These are phyloP conservation scores for Endogone sp. DNA, from an alignment of 192 early-diverging fungal genomes.

Conservation along the genomic window DNA sequence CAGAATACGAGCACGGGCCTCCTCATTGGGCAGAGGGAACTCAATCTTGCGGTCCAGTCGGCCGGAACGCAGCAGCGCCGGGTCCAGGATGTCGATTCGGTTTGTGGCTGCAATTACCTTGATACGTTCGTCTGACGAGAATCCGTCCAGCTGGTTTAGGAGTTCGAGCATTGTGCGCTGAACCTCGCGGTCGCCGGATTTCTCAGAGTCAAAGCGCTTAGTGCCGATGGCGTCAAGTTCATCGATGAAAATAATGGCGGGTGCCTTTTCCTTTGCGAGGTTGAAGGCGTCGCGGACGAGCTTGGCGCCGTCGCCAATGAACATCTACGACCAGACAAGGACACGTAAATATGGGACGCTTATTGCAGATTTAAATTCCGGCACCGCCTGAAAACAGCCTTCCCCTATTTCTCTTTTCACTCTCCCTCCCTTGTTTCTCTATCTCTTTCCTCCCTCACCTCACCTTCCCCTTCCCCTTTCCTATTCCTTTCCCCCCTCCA, in stretches of 20 bases:
- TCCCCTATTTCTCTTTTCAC: too few species aligned
- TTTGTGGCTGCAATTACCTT: conserved; percentile 99
- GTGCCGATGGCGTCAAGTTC: conserved; percentile 98
- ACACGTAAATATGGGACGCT: not conserved
- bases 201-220: conserved; percentile 98
- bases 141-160: conserved; percentile 96
- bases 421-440: not conserved
- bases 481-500: not conserved
- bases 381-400: not conserved
- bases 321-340: conserved; percentile 60
- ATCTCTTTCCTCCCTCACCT: too few species aligned
- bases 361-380: not conserved
- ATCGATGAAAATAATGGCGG: conserved; percentile 99
- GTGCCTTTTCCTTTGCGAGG: conserved; percentile 96
- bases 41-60: conserved; percentile 93
- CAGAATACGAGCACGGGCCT: conserved; percentile 91
- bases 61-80: conserved; percentile 83
- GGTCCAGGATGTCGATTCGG: conserved; percentile 89
- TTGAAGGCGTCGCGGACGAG: conserved; percentile 97
- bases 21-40: conserved; percentile 90
- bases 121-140: conserved; percentile 91
- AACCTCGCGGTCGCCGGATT: conserved; percentile 97
- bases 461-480: too few species aligned
- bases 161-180: conserved; percentile 99
- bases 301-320: conserved; percentile 97